phyloP scores from a whole-genome alignment of 768 basidiomycete genomes.

The Suillus luteus region DNA sequence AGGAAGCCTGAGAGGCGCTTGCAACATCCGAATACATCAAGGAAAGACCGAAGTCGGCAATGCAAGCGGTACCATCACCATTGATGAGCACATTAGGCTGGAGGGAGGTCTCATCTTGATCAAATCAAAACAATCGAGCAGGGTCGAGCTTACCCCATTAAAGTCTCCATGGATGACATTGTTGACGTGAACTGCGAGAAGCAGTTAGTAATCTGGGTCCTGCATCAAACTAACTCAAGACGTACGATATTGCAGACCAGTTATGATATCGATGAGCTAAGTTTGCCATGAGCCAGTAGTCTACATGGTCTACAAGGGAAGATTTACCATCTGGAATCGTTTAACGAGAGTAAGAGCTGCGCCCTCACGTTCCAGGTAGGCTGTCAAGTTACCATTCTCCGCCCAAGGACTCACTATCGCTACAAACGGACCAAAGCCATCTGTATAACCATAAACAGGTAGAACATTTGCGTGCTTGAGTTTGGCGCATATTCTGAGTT shows the following conservation, averaged over 20 bases:
- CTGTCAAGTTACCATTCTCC: slow-evolving; percentile 29
- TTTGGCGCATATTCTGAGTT: slow-evolving; percentile 28
- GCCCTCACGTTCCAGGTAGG: slow-evolving; percentile 22
- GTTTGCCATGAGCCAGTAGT: not conserved
- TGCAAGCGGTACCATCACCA: slow-evolving; percentile 30
- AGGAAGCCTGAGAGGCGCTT: slow-evolving; percentile 14
- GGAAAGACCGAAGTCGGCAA: slow-evolving; percentile 43
- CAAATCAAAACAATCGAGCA: not conserved
- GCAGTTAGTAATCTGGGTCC: not conserved
- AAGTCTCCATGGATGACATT: slow-evolving; percentile 13
- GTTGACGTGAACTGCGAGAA: slow-evolving; percentile 3
- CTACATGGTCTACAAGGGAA: slow-evolving; percentile 1
- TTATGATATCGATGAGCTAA: not conserved
- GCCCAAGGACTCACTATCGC: slow-evolving; percentile 39
- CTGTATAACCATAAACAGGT: slow-evolving; percentile 31
- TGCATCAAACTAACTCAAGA: not conserved
- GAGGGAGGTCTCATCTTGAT: slow-evolving; percentile 5
- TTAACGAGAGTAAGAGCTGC: slow-evolving; percentile 10
- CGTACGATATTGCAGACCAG: not conserved
- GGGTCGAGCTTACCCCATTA: slow-evolving; percentile 9
- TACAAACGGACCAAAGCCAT: slow-evolving; percentile 32
- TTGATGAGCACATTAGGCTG: slow-evolving; percentile 41
- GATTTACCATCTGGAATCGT: slow-evolving; percentile 21
- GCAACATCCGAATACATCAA: slow-evolving; percentile 37
- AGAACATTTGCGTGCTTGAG: slow-evolving; percentile 32